phyloP scores from a whole-genome alignment of 2,329 filamentous ascomycete genomes.

The Penicillium sp. region DNA sequence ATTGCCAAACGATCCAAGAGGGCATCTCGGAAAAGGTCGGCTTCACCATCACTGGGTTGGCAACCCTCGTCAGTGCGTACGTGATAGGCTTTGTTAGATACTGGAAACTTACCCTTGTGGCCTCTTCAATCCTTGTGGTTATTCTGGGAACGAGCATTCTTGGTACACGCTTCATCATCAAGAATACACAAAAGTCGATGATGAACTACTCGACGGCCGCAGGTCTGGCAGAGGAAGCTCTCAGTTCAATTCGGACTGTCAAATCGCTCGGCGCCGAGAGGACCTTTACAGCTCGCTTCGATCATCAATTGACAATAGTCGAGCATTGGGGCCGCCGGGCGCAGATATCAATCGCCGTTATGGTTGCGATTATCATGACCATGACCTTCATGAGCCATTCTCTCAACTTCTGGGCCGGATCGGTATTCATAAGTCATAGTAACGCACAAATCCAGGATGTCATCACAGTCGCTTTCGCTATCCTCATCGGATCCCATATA shows the following conservation, averaged over 20 bases:
- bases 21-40: conserved; percentile 82
- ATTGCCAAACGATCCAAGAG: conserved; percentile 83
- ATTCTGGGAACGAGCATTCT: conserved; percentile 69
- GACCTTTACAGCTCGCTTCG: neutral
- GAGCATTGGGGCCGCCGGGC: neutral
- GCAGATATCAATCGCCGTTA: neutral
- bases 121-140: conserved; percentile 73
- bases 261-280: conserved; percentile 48
- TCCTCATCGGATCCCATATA: neutral
- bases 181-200: neutral
- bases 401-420: neutral
- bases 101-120: conserved; percentile 83
- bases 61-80: conserved; percentile 79
- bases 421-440: conserved; percentile 11
- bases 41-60: conserved; percentile 68
- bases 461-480: conserved; percentile 9
- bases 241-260: conserved; percentile 54
- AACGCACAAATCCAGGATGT: neutral
- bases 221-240: conserved; percentile 54
- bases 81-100: conserved; percentile 80
- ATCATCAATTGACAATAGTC: neutral
- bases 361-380: neutral
- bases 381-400: neutral
- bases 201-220: conserved; percentile 34
- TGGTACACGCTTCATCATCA: neutral